phyloP scores from a whole-genome alignment of 2,329 filamentous ascomycete species.

The Coniochaeta sp. region DNA sequence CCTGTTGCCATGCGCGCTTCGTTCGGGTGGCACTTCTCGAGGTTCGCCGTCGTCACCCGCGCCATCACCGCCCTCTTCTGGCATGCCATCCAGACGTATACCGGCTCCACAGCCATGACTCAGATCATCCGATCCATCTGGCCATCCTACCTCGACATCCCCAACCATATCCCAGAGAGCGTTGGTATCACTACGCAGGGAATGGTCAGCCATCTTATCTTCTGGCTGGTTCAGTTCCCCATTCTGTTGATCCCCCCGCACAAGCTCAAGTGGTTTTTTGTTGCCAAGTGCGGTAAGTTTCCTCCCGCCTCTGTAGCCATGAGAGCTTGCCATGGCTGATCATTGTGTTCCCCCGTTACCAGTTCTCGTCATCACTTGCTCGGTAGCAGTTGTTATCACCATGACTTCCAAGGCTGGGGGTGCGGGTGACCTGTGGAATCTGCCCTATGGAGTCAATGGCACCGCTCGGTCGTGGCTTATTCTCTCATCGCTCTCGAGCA shows the following conservation, averaged over 20 bases:
- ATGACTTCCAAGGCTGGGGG: slow-evolving; percentile 12
- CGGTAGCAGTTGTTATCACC: slow-evolving; percentile 9
- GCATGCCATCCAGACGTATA: slow-evolving; percentile 24
- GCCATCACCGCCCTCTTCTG: slow-evolving; percentile 28
- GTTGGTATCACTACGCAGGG: slow-evolving; percentile 25
- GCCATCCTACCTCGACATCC: slow-evolving; percentile 30
- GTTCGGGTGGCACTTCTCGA: slow-evolving; percentile 27
- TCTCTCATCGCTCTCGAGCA: slow-evolving; percentile 14
- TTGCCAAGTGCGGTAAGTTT: slow-evolving; percentile 11
- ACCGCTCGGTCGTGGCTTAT: slow-evolving; percentile 14
- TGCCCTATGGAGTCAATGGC: slow-evolving; percentile 10
- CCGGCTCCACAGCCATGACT: slow-evolving; percentile 6
- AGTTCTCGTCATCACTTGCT: slow-evolving; percentile 11
- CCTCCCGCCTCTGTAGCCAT: slow-evolving; percentile 3
- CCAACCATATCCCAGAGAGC: slow-evolving; percentile 28
- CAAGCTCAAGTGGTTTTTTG: slow-evolving; percentile 18
- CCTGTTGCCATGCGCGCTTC: slow-evolving; percentile 26
- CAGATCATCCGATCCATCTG: slow-evolving; percentile 28
- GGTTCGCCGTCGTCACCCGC: slow-evolving; percentile 23
- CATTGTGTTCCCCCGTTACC: slow-evolving; percentile 4
- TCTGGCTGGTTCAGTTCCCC: slow-evolving; percentile 15
- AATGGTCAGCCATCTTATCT: slow-evolving; percentile 18
- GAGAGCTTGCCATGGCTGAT: background rate
- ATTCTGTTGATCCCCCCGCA: slow-evolving; percentile 18
- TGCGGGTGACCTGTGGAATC: slow-evolving; percentile 13